Conservation (phyloP, 2,329 filamentous ascomycete species). For the Arthroderma uncinatum region DNA sequence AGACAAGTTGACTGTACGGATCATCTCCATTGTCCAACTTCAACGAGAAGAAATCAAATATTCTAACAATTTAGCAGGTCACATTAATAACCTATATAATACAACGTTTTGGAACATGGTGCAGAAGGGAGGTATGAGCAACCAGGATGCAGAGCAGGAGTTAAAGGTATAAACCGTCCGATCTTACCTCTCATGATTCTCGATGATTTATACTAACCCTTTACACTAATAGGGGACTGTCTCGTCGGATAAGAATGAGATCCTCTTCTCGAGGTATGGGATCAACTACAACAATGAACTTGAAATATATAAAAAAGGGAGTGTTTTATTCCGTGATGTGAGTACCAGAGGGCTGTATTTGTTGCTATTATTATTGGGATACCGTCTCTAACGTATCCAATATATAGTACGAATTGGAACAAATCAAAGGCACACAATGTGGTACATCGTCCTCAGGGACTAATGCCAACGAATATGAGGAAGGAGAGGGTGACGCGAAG, state of each 20-base stretch:
- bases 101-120: constrained; percentile 92
- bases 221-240: constrained; percentile 55
- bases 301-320: constrained; percentile 88
- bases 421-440: constrained; percentile 34
- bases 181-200: constrained; percentile 14
- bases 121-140: constrained; percentile 61
- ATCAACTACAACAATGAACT: constrained; percentile 98
- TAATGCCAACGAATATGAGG: constrained; percentile 32
- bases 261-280: constrained; percentile 73
- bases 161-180: constrained; percentile 48
- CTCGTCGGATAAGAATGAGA: constrained; percentile 86
- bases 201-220: constrained; percentile 1
- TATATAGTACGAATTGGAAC: constrained; percentile 57
- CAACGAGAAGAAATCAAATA: not conserved
- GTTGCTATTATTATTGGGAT: not conserved
- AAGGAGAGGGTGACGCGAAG: constrained; percentile 27
- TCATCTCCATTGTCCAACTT: not conserved
- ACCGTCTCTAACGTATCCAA: not conserved
- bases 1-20: constrained; percentile 82
- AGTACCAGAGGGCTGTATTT: constrained; percentile 19
- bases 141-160: constrained; percentile 67
- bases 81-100: constrained; percentile 98
- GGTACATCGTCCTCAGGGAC: constrained; percentile 26
- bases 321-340: constrained; percentile 74
- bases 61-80: constrained; percentile 43